Percentiles rank a stretch among this genome's conserved stretches.
These are phyloP conservation scores for Fistulinella cinereoalba DNA, from an alignment of 1,284 basidiomycete species.

Conservation along the genomic window DNA sequence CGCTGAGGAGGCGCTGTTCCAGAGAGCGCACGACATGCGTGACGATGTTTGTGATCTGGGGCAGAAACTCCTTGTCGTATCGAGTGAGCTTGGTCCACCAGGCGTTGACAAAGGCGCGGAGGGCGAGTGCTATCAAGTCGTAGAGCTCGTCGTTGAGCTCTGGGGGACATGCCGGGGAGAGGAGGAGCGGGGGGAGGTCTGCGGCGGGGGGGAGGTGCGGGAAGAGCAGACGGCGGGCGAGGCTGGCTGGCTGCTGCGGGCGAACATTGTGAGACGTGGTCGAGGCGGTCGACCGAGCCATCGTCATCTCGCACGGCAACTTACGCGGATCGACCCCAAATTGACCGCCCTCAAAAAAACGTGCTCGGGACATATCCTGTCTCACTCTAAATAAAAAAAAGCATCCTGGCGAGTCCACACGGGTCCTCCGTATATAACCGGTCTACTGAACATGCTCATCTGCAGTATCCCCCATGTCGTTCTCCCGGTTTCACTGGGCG, in stretches of 20 bases:
- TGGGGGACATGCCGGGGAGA: constrained; percentile 38
- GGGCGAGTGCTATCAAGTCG: constrained; percentile 71
- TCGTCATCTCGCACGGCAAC: not conserved
- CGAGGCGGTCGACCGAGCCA: constrained; percentile 23
- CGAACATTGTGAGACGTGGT: constrained; percentile 16
- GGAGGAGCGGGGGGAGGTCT: constrained; percentile 54
- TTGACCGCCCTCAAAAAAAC: too few species aligned
- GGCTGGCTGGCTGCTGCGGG: constrained; percentile 20
- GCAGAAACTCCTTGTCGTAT: constrained; percentile 78
- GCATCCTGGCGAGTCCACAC: too few species aligned
- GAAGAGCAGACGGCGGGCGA: constrained; percentile 64
- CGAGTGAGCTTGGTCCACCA: constrained; percentile 83
- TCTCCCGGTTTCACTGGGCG: constrained; percentile 8
- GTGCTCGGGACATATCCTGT: too few species aligned
- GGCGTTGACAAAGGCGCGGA: constrained; percentile 72
- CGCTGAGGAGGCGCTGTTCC: constrained; percentile 52
- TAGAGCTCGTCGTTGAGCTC: constrained; percentile 69
- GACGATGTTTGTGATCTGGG: constrained; percentile 63
- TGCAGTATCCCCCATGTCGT: constrained; percentile 21
- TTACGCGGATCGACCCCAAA: too few species aligned
- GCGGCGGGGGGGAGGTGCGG: constrained; percentile 47
- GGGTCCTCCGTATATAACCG: too few species aligned
- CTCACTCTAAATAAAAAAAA: too few species aligned
- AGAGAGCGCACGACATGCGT: constrained; percentile 56
- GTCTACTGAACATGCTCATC: too few species aligned